Evolutionary conservation across 345 rosid species (phyloP), one percentile per base, ranked within the genome.

Genomic region (Camelina neglecta): DNA sequence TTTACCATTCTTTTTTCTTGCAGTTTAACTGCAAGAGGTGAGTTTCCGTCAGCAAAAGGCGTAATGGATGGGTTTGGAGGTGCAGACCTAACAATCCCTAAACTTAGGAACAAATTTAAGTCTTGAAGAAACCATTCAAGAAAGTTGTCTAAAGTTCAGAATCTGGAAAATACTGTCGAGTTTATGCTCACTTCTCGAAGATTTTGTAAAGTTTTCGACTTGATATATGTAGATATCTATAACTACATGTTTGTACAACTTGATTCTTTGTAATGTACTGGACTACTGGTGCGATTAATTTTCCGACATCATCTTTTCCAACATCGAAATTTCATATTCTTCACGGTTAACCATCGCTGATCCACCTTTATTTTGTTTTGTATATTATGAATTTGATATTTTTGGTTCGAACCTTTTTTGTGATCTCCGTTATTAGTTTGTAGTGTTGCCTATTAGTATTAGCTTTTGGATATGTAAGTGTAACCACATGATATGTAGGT

Each of bases 21-120:
- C 16, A 94, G 98, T 78, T 85, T 82, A 74, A 91, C 96, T 35
- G 81, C 96, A 8, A 85, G 98, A 83, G 93, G 92, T 0, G 91
- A 92, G 83, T 92, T 92, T 75, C 93, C 92, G 51, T 84, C 89
- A 7, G 96, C 91, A n/a, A 89, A 78, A 49, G 96, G 95, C 8
- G 71, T 85, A 60, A 53, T 90, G 97, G 97, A 94, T 66, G 97
- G 97, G n/a, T 92, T 94, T 73, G 95, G 98, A 80, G 97, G 90
- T 63, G 89, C 96, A 11, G 96, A 94, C 72, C 66, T 94, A 77
- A 86, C 96, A 4, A 79, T 92, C 76, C 61, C 88, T 51, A 90
- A 78, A 73, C 83, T 92, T 55, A 76, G 50, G 62, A 36, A 76
- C 72, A 86, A 76, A 79, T 68, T 78, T 16, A 75, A 85, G 81